These are phyloP conservation scores for Phytophthora agathidicida DNA, from an alignment of 352 stramenopile genomes.

Conservation along the genomic window DNA sequence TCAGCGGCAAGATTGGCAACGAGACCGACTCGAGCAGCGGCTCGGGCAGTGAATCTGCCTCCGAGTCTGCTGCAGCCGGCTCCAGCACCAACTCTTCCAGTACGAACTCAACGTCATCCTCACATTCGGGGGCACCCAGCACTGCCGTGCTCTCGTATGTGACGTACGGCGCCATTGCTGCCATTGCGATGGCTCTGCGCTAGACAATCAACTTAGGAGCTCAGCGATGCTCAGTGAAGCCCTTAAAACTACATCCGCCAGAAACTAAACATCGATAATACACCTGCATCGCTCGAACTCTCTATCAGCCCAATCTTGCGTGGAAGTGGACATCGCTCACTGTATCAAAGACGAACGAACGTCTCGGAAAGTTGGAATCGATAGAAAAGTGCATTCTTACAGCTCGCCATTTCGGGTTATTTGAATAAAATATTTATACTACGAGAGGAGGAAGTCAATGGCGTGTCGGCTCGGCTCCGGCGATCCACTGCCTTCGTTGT, in stretches of 20 bases:
- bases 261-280: conserved; percentile 26
- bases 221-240: not conserved
- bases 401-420: conserved; percentile 1
- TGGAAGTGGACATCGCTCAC: not conserved
- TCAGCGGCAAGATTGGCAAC: conserved; percentile 67
- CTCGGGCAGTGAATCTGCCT: conserved; percentile 21
- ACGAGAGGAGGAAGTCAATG: conserved; percentile 42
- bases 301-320: not conserved
- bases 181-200: conserved; percentile 27
- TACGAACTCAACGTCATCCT: conserved; percentile 2
- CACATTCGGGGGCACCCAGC: conserved; percentile 5
- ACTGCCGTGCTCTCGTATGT: conserved; percentile 22
- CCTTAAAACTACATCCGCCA: conserved; percentile 7
- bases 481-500: conserved; percentile 2
- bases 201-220: conserved; percentile 7
- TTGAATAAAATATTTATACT: conserved; percentile 23
- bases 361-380: no score
- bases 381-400: no score
- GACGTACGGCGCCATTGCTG: conserved; percentile 16
- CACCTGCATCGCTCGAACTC: not conserved
- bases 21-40: conserved; percentile 39
- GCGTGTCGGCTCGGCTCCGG: conserved; percentile 16
- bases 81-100: conserved; percentile 5
- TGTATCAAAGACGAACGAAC: no score
- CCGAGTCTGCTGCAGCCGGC: conserved; percentile 14